Evolutionary conservation across 495 filamentous ascomycete genomes (phyloP), one percentile per base, ranked within the genome.

Genomic region (Trichodelitschia bisporula): DNA sequence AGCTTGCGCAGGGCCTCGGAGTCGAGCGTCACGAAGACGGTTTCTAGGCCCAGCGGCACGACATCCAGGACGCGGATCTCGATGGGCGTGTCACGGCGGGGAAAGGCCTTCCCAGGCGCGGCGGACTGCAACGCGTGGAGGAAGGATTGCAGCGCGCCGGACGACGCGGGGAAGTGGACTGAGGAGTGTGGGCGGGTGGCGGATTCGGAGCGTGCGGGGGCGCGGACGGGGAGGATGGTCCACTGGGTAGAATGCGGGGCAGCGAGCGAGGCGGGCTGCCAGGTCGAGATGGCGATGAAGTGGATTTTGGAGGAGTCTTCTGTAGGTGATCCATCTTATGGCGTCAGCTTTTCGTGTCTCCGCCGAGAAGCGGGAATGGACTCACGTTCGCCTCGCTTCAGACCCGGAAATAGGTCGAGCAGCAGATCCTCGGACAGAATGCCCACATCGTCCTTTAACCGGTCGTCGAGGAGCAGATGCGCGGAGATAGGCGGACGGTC

Each of bases 351-450:
- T 13, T 13, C 14, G 10, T 25, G 11, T 17, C 9, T 34, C 19
- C 32, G 19, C 10, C 2, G 26, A 34, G 3, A 6, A 15, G 13
- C 20, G 26, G 15, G 27, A 33, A 27, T 21, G 15, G 25, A 11
- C 15, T 24, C 15, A 28, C 13, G 34, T 25, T 49, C 44, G 16
- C 54, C 39, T 11, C 62, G n/a, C 21, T 24, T 24, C 21, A 24
- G 18, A 13, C 29, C 58, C 15, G 70, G 75, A 43, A 90, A 90
- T 26, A 93, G 60, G 45, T 89, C 74, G 18, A 59, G 57, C 35
- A 75, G 79, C 19, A 97, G 59, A 47, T 90, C 77, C 40, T 83
- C 73, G 12, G 83, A 89, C 30, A 97, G 45, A 26, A 86, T 66
- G 28, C 78, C 86, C 18, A 80, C 64, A 37, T 89, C 78, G n/a